A percentile compares a stretch with the other conserved stretches of the same genome.
phyloP scores from a whole-genome alignment of 2,329 filamentous ascomycete species.

The Knoxdaviesia proteae region DNA sequence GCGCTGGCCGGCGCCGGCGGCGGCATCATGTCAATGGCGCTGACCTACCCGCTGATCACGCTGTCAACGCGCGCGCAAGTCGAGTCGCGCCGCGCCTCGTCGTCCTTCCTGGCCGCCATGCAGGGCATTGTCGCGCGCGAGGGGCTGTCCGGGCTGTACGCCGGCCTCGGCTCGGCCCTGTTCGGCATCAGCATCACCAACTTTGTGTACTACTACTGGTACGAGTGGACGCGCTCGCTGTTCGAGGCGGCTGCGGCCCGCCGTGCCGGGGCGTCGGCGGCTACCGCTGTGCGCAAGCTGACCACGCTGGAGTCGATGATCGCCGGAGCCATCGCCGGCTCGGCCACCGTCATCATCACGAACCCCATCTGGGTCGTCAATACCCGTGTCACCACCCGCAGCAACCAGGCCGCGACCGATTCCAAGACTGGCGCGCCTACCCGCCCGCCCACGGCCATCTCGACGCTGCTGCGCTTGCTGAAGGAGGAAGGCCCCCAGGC shows the following conservation, averaged over 20 bases:
- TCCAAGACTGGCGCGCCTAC: slow-evolving; percentile 21
- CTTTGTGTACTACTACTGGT: slow-evolving; percentile 99
- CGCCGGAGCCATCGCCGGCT: slow-evolving; percentile 80
- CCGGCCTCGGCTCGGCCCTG: slow-evolving; percentile 78
- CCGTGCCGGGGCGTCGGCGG: slow-evolving; percentile 18
- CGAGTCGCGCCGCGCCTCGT: slow-evolving; percentile 82
- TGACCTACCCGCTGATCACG: slow-evolving; percentile 94
- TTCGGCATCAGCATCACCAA: slow-evolving; percentile 98
- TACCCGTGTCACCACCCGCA: slow-evolving; percentile 88
- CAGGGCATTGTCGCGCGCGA: slow-evolving; percentile 79
- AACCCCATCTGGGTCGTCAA: slow-evolving; percentile 99
- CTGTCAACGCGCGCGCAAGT: slow-evolving; percentile 95
- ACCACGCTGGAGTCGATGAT: slow-evolving; percentile 88
- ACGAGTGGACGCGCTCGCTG: slow-evolving; percentile 82
- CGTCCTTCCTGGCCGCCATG: slow-evolving; percentile 64
- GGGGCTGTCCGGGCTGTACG: slow-evolving; percentile 72
- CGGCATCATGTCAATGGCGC: slow-evolving; percentile 81
- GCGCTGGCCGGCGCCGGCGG: slow-evolving; percentile 84
- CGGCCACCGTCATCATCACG: slow-evolving; percentile 82
- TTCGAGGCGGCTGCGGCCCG: slow-evolving; percentile 63
- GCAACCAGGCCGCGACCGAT: slow-evolving; percentile 22
- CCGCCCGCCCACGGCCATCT: slow-evolving; percentile 43
- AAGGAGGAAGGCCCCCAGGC: slow-evolving; percentile 66
- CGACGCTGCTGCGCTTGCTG: slow-evolving; percentile 61
- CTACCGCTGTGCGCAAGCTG: slow-evolving; percentile 58